Evolutionary conservation across 2,329 filamentous ascomycete genomes (phyloP), one percentile per base, ranked within the genome.

Genomic region (Botrytis fabae): DNA sequence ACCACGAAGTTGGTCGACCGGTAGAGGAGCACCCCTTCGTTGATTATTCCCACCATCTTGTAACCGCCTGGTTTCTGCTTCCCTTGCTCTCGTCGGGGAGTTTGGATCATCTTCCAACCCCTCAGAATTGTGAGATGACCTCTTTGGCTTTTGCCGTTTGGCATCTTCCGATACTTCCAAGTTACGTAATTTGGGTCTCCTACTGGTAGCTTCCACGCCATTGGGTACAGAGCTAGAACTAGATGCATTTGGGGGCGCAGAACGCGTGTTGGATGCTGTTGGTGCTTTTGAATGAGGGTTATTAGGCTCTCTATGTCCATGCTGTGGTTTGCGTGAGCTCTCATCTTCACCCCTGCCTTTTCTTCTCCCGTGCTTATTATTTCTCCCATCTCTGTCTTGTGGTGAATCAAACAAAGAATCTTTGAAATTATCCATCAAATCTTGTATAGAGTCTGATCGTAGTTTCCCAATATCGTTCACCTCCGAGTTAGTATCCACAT

Each of bases 401-500:
- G 54, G 22, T 12, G 35, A 51, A 35, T 69, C 40, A 20, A 69
- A 60, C n/a, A 59, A 25, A 8, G 66, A 42, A 4, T 57, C 48
- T 25, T 69, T 69, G 18, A 69, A 69, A 25, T 69, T 69, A 18
- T 60, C 66, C 48, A 69, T 69, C 1, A 32, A 20, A 35, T 60
- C 38, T 22, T 69, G 38, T 54, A 60, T 25, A 16, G 66, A 60
- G 32, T 69, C 51, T 12, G 51, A 1, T 1, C 20, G 25, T 22
- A 69, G 32, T 35, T 59, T 57, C 14, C 66, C 66, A 44, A 60
- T 25, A 42, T 69, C 66, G 5, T 44, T 69, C 2, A 69, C 66
- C 40, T 69, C 54, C 5, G 54, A 60, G 32, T 42, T 59, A 16
- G 12, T 69, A 46, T 69, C 66, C 54, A 69, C 51, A 16, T 57